Evolutionary conservation across 148 eudicot genomes (phyloP).

Genomic region (Amaranthus hypochondriacus): DNA sequence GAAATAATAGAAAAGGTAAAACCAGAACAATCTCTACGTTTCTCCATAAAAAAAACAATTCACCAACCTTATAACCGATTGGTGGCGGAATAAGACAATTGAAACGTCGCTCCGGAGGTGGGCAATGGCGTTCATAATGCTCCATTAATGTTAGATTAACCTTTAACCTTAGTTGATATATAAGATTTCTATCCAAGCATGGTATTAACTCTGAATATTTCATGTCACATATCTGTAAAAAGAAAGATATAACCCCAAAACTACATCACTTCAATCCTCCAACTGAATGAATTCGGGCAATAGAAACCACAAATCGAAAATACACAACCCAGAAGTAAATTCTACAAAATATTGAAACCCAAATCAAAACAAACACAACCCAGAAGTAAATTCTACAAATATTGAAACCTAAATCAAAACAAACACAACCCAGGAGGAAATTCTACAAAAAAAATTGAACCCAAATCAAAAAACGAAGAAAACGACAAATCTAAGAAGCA

Average conservation of each 20-base stretch:
- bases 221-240: constrained; percentile 5
- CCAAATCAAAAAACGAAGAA: background rate
- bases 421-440: background rate
- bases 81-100: constrained; percentile 53
- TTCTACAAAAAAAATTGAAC: background rate
- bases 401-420: background rate
- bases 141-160: constrained; percentile 43
- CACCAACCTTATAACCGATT: constrained; percentile 38
- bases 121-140: constrained; percentile 51
- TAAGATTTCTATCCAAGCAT: constrained; percentile 41
- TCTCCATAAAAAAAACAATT: background rate
- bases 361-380: background rate
- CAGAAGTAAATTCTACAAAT: background rate
- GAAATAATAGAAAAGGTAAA: background rate
- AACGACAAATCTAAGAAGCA: background rate
- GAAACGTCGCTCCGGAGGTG: constrained; percentile 42
- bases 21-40: background rate
- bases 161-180: constrained; percentile 43
- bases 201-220: constrained; percentile 42
- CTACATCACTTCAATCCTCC: background rate
- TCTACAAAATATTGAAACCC: background rate
- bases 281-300: background rate
- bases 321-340: background rate
- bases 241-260: background rate
- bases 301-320: background rate